Base-by-base conservation (phyloP, 805 yeast species). In the Cyberlindnera sargentensis region DNA sequence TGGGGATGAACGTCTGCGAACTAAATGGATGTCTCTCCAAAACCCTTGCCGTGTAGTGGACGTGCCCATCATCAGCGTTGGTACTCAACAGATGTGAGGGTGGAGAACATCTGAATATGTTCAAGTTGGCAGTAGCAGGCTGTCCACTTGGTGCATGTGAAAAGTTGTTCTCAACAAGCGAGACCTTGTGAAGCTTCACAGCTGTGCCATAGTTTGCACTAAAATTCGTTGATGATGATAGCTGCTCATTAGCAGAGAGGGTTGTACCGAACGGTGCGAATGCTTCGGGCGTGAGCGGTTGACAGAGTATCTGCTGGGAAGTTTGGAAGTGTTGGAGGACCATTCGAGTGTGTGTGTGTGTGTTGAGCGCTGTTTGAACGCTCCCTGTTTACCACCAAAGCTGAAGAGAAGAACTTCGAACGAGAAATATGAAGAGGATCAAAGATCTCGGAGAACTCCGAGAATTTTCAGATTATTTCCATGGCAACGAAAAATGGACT, bases 131-230 rank as follows among this genome's bases (percentile, higher is more conserved):
- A 1, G 75, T 69, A 0, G 85, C 74, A 8, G 66, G 53, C 26
- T 48, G 54, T 5, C 72, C 68, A 47, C 80, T 71, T 4, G 77
- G 72, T 8, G 80, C 71, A 4, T 63, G 45, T 1, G 44, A 49
- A 51, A 71, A 85, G 37, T 69, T 64, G 58, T 82, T 82, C 4
- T 63, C 64, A 3, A 84, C 69, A 2, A 87, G 82, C 1, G 93
- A 80, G 4, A 89, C 93, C 48, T 81, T 72, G 48, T 76, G 77
- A 37, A 87, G 61, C 55, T 90, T 90, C 5, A 75, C 68, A 2
- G 97, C 97, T 2, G 97, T 90, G n/a, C 97, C 97, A 57, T 90
- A 89, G 64, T 90, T 90, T 4, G 96, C 97, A 23, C 73, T 64
- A 5, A 73, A 58, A 30, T 71, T 60, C 27, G 40, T 32, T 23